Evolutionary conservation across 2,329 filamentous ascomycete species (phyloP).

Genomic region (Rhexocercosporidium sp.): DNA sequence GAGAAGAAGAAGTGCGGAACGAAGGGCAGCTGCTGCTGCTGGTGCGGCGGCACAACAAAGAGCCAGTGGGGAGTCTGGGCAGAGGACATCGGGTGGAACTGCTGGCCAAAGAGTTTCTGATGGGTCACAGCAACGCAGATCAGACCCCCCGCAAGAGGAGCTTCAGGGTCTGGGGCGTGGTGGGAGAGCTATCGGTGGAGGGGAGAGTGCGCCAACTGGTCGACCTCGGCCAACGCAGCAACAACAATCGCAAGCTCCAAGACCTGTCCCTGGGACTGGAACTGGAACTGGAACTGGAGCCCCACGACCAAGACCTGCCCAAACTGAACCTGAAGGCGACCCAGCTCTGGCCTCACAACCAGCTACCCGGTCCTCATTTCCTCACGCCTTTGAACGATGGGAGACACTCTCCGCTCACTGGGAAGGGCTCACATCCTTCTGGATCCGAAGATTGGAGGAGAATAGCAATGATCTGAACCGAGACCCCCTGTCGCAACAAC

Average conservation of each 20-base stretch:
- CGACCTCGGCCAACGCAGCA: constrained; percentile 40
- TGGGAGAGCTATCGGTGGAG: constrained; percentile 36
- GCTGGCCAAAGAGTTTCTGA: constrained; percentile 39
- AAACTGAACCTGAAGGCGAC: constrained; percentile 19
- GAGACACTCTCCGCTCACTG: constrained; percentile 96
- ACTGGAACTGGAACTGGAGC: too few relatives aligned
- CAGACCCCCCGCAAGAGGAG: constrained; percentile 30
- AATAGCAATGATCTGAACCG: constrained; percentile 84
- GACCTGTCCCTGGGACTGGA: constrained; percentile 29
- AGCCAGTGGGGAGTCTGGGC: constrained; percentile 28
- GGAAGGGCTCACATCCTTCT: constrained; percentile 97
- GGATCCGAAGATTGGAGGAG: constrained; percentile 91
- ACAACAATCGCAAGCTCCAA: constrained; percentile 26
- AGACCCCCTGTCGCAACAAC: constrained; percentile 83
- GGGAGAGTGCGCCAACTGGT: constrained; percentile 35
- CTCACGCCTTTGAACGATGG: constrained; percentile 97
- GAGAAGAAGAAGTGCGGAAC: constrained; percentile 58
- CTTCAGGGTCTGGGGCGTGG: constrained; percentile 38
- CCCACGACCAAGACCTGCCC: constrained; percentile 23
- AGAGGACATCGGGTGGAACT: constrained; percentile 30
- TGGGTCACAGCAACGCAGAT: constrained; percentile 40
- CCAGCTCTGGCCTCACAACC: constrained; percentile 18
- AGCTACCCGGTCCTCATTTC: constrained; percentile 71
- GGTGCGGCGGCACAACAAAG: constrained; percentile 48
- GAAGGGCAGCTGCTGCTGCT: constrained; percentile 61